These are phyloP conservation scores for Neophaeococcomyces aloes DNA, from an alignment of 2,329 filamentous ascomycete genomes.

Conservation along the genomic window DNA sequence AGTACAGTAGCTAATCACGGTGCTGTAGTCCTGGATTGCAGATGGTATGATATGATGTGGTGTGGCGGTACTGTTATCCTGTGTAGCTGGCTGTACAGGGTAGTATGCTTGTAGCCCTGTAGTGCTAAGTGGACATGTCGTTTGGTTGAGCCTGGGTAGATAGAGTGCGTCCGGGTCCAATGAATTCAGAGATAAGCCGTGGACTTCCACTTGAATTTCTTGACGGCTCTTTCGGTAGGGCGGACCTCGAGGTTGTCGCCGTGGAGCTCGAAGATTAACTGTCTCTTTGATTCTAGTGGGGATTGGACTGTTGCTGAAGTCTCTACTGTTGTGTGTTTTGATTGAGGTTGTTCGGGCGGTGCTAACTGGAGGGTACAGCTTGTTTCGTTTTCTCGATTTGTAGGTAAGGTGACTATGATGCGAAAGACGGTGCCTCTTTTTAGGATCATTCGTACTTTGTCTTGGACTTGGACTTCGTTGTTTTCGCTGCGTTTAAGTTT, in stretches of 20 bases:
- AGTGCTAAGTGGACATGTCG: too few relatives aligned
- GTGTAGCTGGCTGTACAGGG: too few relatives aligned
- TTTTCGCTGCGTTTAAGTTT: neutral
- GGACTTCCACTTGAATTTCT: constrained; percentile 83
- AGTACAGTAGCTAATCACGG: too few relatives aligned
- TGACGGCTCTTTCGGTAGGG: constrained; percentile 74
- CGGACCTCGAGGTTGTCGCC: constrained; percentile 79
- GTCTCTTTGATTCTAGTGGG: constrained; percentile 24
- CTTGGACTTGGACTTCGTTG: neutral
- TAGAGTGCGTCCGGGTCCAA: too few relatives aligned
- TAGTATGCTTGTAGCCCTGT: too few relatives aligned
- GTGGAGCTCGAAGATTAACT: constrained; percentile 70
- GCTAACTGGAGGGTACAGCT: constrained; percentile 19
- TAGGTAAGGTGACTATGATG: constrained; percentile 52
- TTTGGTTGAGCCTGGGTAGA: too few relatives aligned
- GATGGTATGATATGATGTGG: too few relatives aligned
- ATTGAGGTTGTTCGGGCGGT: constrained; percentile 11
- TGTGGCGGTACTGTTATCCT: too few relatives aligned
- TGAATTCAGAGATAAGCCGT: constrained; percentile 60
- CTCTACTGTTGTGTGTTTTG: neutral
- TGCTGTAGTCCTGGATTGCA: too few relatives aligned
- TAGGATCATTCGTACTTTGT: constrained; percentile 46
- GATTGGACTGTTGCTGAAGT: neutral
- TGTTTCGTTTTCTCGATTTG: constrained; percentile 12
- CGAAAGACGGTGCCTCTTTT: constrained; percentile 85